phyloP scores from a whole-genome alignment of 768 basidiomycete genomes.

The Rubroboletus satanas region DNA sequence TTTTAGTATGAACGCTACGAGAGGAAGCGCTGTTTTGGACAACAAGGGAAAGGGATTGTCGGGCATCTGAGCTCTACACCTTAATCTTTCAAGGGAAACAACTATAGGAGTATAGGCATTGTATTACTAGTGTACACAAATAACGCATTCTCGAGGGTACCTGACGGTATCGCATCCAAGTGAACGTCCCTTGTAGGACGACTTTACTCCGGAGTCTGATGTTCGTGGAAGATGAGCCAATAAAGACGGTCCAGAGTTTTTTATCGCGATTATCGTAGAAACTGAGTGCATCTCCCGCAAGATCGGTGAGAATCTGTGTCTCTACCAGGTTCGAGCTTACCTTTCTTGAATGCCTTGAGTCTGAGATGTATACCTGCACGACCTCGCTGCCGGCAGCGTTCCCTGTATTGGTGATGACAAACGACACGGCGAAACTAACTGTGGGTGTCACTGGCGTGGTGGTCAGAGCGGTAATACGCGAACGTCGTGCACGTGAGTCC shows the following conservation, averaged over 20 bases:
- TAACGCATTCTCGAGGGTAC: background rate
- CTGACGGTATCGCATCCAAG: background rate
- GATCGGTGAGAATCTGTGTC: background rate
- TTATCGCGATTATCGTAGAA: background rate
- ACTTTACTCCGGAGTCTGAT: background rate
- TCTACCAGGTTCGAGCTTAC: background rate
- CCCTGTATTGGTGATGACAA: background rate
- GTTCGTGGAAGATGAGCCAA: background rate
- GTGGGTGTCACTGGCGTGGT: background rate
- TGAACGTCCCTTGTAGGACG: background rate
- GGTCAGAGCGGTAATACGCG: background rate
- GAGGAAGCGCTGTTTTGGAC: slow-evolving; percentile 38
- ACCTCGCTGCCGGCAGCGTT: too few species aligned
- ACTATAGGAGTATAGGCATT: background rate
- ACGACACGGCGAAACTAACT: background rate
- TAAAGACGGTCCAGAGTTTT: background rate
- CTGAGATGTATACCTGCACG: background rate
- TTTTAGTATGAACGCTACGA: slow-evolving; percentile 17
- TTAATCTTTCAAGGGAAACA: background rate
- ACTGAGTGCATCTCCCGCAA: background rate
- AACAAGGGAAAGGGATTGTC: slow-evolving; percentile 36
- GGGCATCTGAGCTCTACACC: slow-evolving; percentile 31
- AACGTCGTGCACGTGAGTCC: background rate
- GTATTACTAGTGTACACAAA: slow-evolving; percentile 18
- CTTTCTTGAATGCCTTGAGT: background rate